A percentile compares a stretch with the other conserved stretches of the same genome.
phyloP scores from a whole-genome alignment of 345 rosid species.

The Rhizophora mangle region DNA sequence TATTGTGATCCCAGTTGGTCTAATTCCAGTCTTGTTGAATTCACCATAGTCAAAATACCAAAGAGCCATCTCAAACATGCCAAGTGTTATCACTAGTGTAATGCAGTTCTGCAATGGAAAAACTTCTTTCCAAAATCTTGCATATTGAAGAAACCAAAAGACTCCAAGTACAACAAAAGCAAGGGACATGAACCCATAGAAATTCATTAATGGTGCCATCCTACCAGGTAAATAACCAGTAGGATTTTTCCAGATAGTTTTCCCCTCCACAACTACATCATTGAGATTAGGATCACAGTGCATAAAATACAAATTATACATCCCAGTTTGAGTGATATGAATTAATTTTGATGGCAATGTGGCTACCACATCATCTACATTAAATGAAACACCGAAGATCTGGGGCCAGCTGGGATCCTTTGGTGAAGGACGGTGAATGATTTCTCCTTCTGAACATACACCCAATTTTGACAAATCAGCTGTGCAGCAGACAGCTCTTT shows the following conservation, averaged over 20 bases:
- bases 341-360: conserved; percentile 50
- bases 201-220: conserved; percentile 95
- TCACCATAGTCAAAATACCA: conserved; percentile 95
- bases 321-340: conserved; percentile 75
- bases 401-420: conserved; percentile 69
- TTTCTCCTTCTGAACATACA: conserved; percentile 65
- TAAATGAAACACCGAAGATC: conserved; percentile 60
- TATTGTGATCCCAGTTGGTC: conserved; percentile 77
- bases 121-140: conserved; percentile 89
- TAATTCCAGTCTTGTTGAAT: conserved; percentile 78
- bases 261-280: conserved; percentile 67
- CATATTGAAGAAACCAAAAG: conserved; percentile 94
- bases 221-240: conserved; percentile 87
- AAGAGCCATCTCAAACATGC: conserved; percentile 96
- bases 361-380: conserved; percentile 42
- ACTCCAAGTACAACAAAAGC: conserved; percentile 81
- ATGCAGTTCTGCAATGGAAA: conserved; percentile 85
- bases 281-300: conserved; percentile 72
- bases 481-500: conserved; percentile 92
- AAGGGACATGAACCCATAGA: conserved; percentile 82
- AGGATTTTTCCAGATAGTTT: conserved; percentile 95
- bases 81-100: conserved; percentile 76
- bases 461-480: conserved; percentile 87
- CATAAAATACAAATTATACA: conserved; percentile 91
- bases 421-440: conserved; percentile 75